Evolutionary conservation across 2,329 filamentous ascomycete genomes (phyloP).

Genomic region (Trichoderma endophyticum): DNA sequence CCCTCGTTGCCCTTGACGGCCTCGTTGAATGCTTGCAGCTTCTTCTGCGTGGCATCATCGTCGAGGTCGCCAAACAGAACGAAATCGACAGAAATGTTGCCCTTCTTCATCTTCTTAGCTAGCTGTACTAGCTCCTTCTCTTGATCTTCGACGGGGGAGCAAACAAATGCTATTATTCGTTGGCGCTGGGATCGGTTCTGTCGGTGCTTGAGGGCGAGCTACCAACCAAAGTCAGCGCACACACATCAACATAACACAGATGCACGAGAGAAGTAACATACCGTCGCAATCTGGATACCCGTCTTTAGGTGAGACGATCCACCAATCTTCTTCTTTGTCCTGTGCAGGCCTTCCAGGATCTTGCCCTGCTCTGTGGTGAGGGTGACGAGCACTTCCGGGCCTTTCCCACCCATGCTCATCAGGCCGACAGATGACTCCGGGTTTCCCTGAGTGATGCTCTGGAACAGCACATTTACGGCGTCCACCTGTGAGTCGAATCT

Average conservation of each 20-base stretch:
- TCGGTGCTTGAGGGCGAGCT: conserved; percentile 96
- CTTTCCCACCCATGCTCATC: conserved; percentile 98
- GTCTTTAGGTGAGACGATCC: conserved; percentile 86
- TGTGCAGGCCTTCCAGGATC: conserved; percentile 86
- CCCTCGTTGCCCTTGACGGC: conserved; percentile 88
- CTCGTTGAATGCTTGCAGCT: conserved; percentile 90
- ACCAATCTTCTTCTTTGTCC: conserved; percentile 85
- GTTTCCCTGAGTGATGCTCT: conserved; percentile 90
- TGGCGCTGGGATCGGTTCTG: conserved; percentile 97
- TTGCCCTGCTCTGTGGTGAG: conserved; percentile 95
- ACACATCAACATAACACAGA: background rate
- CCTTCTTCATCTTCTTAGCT: conserved; percentile 99
- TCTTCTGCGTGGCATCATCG: conserved; percentile 83
- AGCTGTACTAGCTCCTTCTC: conserved; percentile 85
- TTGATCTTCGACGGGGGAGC: conserved; percentile 85
- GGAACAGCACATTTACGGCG: conserved; percentile 91
- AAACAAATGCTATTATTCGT: conserved; percentile 95
- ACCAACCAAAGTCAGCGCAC: conserved; percentile 22
- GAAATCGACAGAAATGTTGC: conserved; percentile 89
- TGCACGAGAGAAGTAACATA: conserved; percentile 48
- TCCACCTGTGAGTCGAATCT: conserved; percentile 96
- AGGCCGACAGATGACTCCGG: conserved; percentile 95
- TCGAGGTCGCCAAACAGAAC: conserved; percentile 92
- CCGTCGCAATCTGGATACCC: conserved; percentile 89
- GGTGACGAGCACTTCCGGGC: conserved; percentile 95